Evolutionary conservation across 1,139 yeast genomes (phyloP).

Genomic region (Pichia sp.): DNA sequence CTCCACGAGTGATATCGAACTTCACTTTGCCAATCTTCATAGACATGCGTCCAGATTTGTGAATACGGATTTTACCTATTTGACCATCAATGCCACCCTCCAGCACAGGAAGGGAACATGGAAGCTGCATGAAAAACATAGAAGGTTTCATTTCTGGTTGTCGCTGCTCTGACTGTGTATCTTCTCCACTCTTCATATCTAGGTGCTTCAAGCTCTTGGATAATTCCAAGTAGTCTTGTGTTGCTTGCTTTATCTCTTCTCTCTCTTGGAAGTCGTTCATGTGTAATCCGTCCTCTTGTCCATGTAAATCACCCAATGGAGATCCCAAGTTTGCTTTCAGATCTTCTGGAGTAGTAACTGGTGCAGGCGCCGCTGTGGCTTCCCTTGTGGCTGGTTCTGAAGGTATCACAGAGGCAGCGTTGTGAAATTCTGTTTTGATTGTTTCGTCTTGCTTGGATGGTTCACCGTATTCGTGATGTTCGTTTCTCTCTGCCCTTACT

Average conservation of each 20-base stretch:
- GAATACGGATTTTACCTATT: constrained; percentile 67
- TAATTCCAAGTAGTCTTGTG: constrained; percentile 32
- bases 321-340: constrained; percentile 1
- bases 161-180: too few relatives aligned
- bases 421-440: constrained; percentile 25
- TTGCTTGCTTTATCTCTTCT: constrained; percentile 27
- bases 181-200: constrained; percentile 1
- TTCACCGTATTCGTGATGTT: constrained; percentile 31
- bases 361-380: constrained; percentile 2
- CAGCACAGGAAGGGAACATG: constrained; percentile 57
- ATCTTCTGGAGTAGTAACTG: too few relatives aligned
- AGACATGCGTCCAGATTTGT: constrained; percentile 73
- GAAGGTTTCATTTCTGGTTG: not conserved
- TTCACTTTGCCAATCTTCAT: constrained; percentile 65
- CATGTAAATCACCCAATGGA: constrained; percentile 6
- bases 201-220: constrained; percentile 19
- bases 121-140: constrained; percentile 60
- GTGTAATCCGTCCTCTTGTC: constrained; percentile 15
- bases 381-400: constrained; percentile 21
- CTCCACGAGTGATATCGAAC: constrained; percentile 70
- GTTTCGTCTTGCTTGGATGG: constrained; percentile 20
- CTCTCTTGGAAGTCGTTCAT: constrained; percentile 25
- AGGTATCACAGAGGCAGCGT: constrained; percentile 19
- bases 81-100: constrained; percentile 38
- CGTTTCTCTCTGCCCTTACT: constrained; percentile 40